phyloP scores from a whole-genome alignment of 768 basidiomycete species.

The Boletus pseudopeckii region DNA sequence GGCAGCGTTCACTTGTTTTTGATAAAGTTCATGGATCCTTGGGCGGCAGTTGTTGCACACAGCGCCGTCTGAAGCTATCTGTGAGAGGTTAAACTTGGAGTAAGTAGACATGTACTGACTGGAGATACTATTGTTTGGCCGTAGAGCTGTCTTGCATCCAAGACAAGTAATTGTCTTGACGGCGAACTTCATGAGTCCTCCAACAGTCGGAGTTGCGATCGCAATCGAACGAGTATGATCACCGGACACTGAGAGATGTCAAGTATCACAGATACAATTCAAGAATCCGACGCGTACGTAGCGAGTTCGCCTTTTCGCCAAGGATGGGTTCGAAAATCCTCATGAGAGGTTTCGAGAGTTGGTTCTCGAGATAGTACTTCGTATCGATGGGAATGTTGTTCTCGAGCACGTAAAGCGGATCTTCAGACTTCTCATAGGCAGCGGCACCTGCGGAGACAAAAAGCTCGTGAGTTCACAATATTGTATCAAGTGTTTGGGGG shows the following conservation, averaged over 20 bases:
- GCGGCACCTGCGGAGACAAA: constrained; percentile 66
- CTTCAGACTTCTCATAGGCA: constrained; percentile 98
- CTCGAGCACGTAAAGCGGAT: constrained; percentile 95
- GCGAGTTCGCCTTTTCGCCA: constrained; percentile 82
- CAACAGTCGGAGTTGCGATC: constrained; percentile 94
- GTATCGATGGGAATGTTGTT: constrained; percentile 99
- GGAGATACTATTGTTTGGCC: constrained; percentile 68
- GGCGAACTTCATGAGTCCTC: constrained; percentile 98
- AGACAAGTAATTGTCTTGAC: constrained; percentile 94
- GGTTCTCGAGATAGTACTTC: constrained; percentile 96
- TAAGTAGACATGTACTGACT: constrained; percentile 40
- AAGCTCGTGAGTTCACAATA: not conserved
- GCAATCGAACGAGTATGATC: constrained; percentile 95
- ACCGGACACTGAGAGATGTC: constrained; percentile 67
- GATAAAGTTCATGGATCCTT: constrained; percentile 83
- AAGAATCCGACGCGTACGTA: constrained; percentile 51
- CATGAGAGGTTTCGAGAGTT: constrained; percentile 94
- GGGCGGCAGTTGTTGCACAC: constrained; percentile 93
- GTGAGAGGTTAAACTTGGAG: constrained; percentile 2
- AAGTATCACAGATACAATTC: not conserved
- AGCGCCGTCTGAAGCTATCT: constrained; percentile 62
- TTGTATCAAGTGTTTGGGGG: not conserved
- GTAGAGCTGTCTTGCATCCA: constrained; percentile 89
- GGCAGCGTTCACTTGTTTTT: constrained; percentile 75
- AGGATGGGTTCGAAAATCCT: constrained; percentile 98